Base-by-base conservation (phyloP, 805 yeast genomes). In the Saccharomyces jurei region DNA sequence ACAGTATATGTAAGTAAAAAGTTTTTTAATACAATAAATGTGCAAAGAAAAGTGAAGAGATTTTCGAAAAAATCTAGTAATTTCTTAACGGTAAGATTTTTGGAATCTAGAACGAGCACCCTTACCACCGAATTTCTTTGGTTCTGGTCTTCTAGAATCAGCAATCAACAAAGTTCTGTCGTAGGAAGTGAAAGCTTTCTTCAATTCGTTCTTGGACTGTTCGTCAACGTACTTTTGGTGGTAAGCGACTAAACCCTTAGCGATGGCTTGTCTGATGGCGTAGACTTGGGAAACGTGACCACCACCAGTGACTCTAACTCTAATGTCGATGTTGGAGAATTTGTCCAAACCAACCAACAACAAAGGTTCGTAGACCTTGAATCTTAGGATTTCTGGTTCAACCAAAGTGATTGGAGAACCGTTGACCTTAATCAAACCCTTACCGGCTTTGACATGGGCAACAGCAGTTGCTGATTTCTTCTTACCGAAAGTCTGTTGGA, bases 101-200 rank as follows among this genome's bases (percentile, higher is more conserved):
- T 92, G 97, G 97, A 89, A 91, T 82, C 97, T 91, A 76, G 98
- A 92, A 84, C 98, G 94, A 82, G 98, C 98, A 88, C 98, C 98
- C 80, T 95, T 96, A 84, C 98, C 98, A 84, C 97, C 97, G 83
- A 92, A 92, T 85, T 91, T 91, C 97, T 91, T 91, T 85, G 98
- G 98, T 84, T 91, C 98, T 87, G 89, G 86, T 86, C 96, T 91
- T 87, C 98, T 89, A 73, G 97, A 83, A 79, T 91, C 98, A 71
- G 98, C 97, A 79, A 91, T 92, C 82, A 91, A 86, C 77, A 91
- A 86, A 77, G 97, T 88, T 84, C 96, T 90, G 90, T 91, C 98
- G 86, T 90, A 92, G 72, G 95, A 74, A 67, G 91, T 82, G 80
- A 90, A 89, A 71, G 92, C 84, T 83, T 89, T 90, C 94, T 92